These are phyloP conservation scores for Borovskyia barvae DNA, from an alignment of 208 protist species.

Conservation along the genomic window DNA sequence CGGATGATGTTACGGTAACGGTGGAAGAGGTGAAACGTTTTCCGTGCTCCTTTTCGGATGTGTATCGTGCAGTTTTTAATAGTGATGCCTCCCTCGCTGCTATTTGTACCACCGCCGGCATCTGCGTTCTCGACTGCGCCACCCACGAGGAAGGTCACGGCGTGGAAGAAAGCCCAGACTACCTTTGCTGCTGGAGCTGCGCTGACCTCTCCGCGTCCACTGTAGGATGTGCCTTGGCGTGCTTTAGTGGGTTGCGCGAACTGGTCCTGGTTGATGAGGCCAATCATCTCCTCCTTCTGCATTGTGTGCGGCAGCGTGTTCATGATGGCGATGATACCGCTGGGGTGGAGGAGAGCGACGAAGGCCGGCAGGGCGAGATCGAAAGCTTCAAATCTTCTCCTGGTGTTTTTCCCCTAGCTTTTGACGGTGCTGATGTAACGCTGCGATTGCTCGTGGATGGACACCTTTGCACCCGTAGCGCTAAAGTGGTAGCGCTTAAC, in stretches of 20 bases:
- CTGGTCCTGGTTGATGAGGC: conserved; percentile 19
- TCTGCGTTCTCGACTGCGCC: background rate
- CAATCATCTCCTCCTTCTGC: conserved; percentile 25
- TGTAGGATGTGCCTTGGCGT: conserved; percentile 6
- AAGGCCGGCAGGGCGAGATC: background rate
- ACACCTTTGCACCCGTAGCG: conserved; percentile 39
- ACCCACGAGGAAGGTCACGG: background rate
- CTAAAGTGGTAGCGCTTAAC: conserved; percentile 28
- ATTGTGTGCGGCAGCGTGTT: too few species aligned
- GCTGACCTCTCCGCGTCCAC: conserved; percentile 16
- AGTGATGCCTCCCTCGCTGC: conserved; percentile 5
- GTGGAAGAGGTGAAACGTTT: conserved; percentile 1
- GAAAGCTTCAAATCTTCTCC: background rate
- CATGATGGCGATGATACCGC: too few species aligned
- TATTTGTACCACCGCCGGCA: background rate
- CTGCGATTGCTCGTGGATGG: conserved; percentile 53
- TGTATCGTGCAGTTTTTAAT: conserved; percentile 8
- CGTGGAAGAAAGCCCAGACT: too few species aligned
- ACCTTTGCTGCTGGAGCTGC: background rate
- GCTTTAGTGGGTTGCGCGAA: conserved; percentile 11
- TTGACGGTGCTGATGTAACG: conserved; percentile 12
- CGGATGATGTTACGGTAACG: background rate
- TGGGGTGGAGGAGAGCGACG: background rate
- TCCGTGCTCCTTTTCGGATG: conserved; percentile 3
- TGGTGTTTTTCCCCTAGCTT: background rate